A percentile compares a stretch with the other conserved stretches of the same genome.
phyloP scores from a whole-genome alignment of 441 rosid species.

The California macrophylla region DNA sequence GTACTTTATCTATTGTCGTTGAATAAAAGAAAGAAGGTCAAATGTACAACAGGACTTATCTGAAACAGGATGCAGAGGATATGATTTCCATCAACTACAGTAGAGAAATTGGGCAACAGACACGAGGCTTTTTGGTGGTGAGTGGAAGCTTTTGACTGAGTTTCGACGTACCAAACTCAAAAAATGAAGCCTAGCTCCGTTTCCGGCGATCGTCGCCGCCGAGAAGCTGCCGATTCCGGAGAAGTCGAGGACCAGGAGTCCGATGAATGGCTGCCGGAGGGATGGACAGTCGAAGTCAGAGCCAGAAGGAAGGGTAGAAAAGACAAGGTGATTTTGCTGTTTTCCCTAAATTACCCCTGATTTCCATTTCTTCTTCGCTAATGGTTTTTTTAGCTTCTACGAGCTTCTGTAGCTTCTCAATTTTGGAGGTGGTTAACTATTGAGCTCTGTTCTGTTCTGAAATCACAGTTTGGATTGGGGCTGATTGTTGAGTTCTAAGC shows the following conservation, averaged over 20 bases:
- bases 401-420: neutral
- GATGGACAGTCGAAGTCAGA: slow-evolving; percentile 52
- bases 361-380: neutral
- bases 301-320: slow-evolving; percentile 52
- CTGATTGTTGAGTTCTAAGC: neutral
- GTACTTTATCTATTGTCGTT: neutral
- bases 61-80: neutral
- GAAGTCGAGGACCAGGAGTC: slow-evolving; percentile 31
- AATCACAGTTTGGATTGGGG: neutral
- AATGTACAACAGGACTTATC: neutral
- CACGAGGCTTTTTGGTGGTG: neutral
- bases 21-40: neutral
- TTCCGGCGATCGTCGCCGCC: slow-evolving; percentile 1
- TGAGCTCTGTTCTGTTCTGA: neutral
- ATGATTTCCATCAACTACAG: neutral
- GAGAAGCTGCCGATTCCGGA: slow-evolving; percentile 17
- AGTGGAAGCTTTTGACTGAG: neutral
- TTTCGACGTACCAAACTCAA: neutral
- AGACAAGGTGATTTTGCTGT: slow-evolving; percentile 44
- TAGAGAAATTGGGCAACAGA: neutral
- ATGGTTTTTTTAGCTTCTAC: neutral
- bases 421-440: neutral
- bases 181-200: neutral
- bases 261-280: slow-evolving; percentile 41
- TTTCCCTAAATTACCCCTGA: neutral